Evolutionary conservation across 2,329 filamentous ascomycete genomes (phyloP), one percentile per base, ranked within the genome.

Genomic region (Blastomyces emzantsi): DNA sequence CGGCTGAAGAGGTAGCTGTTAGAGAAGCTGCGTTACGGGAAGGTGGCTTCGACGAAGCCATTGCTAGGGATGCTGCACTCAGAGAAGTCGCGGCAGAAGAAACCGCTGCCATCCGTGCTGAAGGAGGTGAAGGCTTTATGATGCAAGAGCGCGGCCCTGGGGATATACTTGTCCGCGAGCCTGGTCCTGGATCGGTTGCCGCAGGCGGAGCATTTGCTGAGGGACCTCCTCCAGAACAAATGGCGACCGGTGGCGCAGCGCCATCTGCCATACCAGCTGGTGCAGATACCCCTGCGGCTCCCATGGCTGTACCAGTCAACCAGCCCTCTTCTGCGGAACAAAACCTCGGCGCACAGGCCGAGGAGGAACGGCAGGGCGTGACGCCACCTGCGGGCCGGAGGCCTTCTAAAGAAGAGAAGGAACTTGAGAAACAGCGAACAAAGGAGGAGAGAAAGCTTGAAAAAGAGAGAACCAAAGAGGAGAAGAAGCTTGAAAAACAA

Each of bases 321-420:
- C 56, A 56, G 22, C 2, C 30, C 15, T 17, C 54, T 15, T 3
- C 9, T 56, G 5, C 30, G 33, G 30, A 56, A 39, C 28, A 56
- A 36, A 19, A 22, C 9, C 30, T 22, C 9, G 54, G 54, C 5
- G 33, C 30, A 30, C 54, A 56, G 19, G 54, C 36, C 7, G 28
- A n/a, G 56, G 56, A 39, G 19, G 30, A 22, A 36, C 49, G 13
- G 6, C 49, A 28, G 9, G 25, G 25, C 2, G 25, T 13, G 30
- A 30, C 13, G 11, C 17, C 8, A n/a, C 36, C 22, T 2, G 22
- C 30, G 25, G 56, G 54, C 36, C n/a, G 36, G 15, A 19, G 36
- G 39, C 13, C 25, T 28, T 55, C 61, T 36, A 67, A 67, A 57
- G 64, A 67, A 30, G 62, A 55, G 41, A 66, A 66, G 54, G 41